Conservation (phyloP, 2,329 filamentous ascomycete species). For the Harringtonia lauricola region DNA sequence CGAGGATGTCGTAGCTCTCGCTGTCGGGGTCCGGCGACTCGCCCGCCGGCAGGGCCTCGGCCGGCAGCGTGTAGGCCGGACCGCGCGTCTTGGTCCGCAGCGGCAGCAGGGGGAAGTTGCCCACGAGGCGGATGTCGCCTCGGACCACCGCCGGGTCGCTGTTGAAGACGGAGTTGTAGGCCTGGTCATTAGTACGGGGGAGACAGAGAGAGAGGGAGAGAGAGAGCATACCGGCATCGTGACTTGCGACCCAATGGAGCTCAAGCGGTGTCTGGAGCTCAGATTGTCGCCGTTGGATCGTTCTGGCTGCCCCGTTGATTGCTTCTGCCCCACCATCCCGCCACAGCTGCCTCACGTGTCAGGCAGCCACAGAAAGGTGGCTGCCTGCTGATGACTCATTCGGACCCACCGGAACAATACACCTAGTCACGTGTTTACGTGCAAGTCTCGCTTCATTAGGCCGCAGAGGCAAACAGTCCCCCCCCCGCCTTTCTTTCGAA, state of each 20-base stretch:
- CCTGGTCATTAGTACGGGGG: slow-evolving; percentile 37
- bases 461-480: background rate
- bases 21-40: slow-evolving; percentile 69
- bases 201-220: background rate
- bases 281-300: too few species aligned
- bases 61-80: slow-evolving; percentile 76
- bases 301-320: too few species aligned
- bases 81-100: slow-evolving; percentile 91
- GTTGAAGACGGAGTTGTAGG: slow-evolving; percentile 97
- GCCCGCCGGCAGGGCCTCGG: slow-evolving; percentile 42
- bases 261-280: too few species aligned
- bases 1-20: slow-evolving; percentile 91
- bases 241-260: too few species aligned
- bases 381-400: slow-evolving; percentile 2
- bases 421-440: slow-evolving; percentile 6
- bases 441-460: slow-evolving; percentile 4
- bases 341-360: background rate
- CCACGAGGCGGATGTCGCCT: slow-evolving; percentile 50
- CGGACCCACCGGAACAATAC: background rate
- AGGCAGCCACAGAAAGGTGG: background rate
- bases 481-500: too few species aligned
- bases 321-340: slow-evolving; percentile 5
- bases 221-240: slow-evolving; percentile 3
- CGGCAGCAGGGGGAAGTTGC: slow-evolving; percentile 90
- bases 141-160: slow-evolving; percentile 51